A percentile compares a stretch with the other conserved stretches of the same genome.
phyloP scores from a whole-genome alignment of 1,284 basidiomycete genomes.

The Prillingera fragicola region DNA sequence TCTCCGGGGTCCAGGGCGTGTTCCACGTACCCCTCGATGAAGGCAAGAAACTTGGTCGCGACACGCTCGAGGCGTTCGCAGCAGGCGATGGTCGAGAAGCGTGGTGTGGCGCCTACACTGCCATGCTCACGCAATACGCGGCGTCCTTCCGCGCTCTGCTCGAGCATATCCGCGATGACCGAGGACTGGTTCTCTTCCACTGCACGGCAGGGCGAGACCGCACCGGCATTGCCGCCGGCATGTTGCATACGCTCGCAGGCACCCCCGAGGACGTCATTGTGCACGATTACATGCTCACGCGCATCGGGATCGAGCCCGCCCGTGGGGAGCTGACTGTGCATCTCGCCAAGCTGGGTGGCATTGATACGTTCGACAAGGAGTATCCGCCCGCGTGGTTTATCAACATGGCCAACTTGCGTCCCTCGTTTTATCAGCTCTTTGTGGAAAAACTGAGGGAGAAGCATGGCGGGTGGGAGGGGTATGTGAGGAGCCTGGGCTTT shows the following conservation, averaged over 20 bases:
- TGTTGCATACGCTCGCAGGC: conserved; percentile 14
- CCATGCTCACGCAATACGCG: conserved; percentile 1
- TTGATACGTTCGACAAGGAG: neutral
- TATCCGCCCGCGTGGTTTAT: conserved; percentile 5
- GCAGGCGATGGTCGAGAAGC: conserved; percentile 8
- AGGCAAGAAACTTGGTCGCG: neutral
- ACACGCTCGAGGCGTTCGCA: conserved; percentile 5
- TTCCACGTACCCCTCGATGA: conserved; percentile 1
- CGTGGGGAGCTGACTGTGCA: conserved; percentile 7
- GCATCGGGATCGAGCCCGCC: conserved; percentile 16
- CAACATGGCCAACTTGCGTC: conserved; percentile 8
- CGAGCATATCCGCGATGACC: conserved; percentile 11
- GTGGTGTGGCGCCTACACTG: conserved; percentile 10
- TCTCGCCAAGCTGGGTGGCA: neutral
- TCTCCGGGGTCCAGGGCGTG: conserved; percentile 3
- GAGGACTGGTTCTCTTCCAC: conserved; percentile 12
- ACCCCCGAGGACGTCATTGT: conserved; percentile 2
- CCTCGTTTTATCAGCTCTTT: conserved; percentile 4
- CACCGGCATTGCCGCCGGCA: conserved; percentile 11
- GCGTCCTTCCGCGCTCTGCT: conserved; percentile 8
- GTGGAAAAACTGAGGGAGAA: neutral
- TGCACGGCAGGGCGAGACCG: conserved; percentile 19
- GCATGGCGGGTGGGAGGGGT: conserved; percentile 16
- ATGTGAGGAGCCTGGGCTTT: conserved; percentile 7
- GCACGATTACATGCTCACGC: conserved; percentile 16